A percentile compares a stretch with the other conserved stretches of the same genome.
These are phyloP conservation scores for Malus hybrid DNA, from an alignment of 331 rosid species.

Conservation along the genomic window DNA sequence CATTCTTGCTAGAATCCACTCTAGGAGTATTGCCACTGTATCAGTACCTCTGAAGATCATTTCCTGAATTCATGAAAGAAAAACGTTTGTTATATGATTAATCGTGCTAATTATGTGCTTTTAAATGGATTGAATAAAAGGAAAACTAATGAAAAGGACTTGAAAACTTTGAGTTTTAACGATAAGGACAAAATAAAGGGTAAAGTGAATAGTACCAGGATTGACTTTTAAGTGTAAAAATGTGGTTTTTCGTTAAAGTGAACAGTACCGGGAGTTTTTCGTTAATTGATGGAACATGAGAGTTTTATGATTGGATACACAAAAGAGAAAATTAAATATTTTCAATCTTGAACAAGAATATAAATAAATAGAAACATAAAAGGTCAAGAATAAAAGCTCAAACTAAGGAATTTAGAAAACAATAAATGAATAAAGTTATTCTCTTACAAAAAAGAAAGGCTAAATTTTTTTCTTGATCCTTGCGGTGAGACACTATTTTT, in stretches of 20 bases:
- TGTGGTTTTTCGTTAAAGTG: too few species aligned
- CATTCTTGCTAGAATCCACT: constrained; percentile 88
- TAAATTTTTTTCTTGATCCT: too few species aligned
- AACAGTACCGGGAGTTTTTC: too few species aligned
- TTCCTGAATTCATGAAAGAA: constrained; percentile 35
- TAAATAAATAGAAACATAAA: neutral
- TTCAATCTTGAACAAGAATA: neutral
- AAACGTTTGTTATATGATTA: neutral
- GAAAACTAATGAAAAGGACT: too few species aligned
- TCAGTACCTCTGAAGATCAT: constrained; percentile 90
- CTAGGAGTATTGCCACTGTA: constrained; percentile 73
- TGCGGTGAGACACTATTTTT: too few species aligned
- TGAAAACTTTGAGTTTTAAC: too few species aligned
- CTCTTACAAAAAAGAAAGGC: neutral
- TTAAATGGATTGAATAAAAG: neutral
- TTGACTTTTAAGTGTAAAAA: too few species aligned
- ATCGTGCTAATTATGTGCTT: neutral
- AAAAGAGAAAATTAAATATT: neutral
- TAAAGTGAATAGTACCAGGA: too few species aligned
- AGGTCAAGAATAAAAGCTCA: neutral
- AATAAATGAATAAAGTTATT: neutral
- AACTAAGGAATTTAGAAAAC: neutral
- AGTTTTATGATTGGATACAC: neutral
- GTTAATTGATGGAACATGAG: neutral
- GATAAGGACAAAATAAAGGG: too few species aligned